Evolutionary conservation across 495 filamentous ascomycete species (phyloP), one percentile per base, ranked within the genome.

Genomic region (Hypomontagnella submonticulosa): DNA sequence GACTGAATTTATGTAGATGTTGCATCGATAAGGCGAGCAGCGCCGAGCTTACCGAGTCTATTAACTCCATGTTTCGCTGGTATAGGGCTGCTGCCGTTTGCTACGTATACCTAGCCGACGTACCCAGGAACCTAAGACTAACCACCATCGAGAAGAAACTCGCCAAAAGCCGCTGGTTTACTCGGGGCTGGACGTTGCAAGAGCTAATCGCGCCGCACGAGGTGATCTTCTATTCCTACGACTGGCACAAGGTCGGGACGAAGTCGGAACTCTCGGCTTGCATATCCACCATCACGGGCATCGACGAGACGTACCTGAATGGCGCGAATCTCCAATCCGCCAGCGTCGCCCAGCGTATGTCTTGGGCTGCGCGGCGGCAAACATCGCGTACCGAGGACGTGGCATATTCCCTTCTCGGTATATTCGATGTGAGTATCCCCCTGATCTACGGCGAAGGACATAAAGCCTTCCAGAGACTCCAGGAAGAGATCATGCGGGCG

Each of bases 181-280:
- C 53, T 4, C 52, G 79, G 4, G 78, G 77, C 0, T 81, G 79
- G 79, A 79, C 77, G 7, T 55, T 80, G 2, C 77, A 81, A 15
- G 79, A 77, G 47, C 67, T 79, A 12, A 52, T 73, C 30, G 73
- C 73, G 7, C 65, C 73, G 2, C 11, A n/a, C 0, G 43, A 55
- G 6, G 40, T 74, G 0, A 34, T 67, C 6, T 67, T 74, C 23
- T 74, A 71, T 30, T 43, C 53, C 10, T 3, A 18, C 2, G 32
- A 48, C 10, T 74, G 71, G 67, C 23, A 56, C 1, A 11, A 23
- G 10, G 50, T 74, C 4, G 71, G 69, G 4, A 72, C 51, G 4
- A 65, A 62, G 40, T 47, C 51, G 4, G 37, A 67, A 9, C 53
- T 71, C 33, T 63, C 61, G 4, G 18, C 23, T 11, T 52, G 34